phyloP scores from a whole-genome alignment of 2,329 filamentous ascomycete species.

The Venturia oleaginea region DNA sequence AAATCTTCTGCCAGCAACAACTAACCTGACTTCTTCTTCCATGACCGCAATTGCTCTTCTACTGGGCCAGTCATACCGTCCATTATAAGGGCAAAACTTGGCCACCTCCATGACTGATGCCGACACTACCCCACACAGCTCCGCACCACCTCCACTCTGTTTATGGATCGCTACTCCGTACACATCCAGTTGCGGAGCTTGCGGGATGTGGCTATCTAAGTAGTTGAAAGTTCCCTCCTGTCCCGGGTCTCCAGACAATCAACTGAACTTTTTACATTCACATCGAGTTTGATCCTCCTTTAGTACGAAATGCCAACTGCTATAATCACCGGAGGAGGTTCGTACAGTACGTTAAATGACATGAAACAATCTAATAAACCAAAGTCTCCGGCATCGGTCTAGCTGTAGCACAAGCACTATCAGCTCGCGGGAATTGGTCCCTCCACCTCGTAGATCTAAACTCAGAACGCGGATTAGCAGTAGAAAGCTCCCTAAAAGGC shows the following conservation, averaged over 20 bases:
- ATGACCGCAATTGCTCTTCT: neutral
- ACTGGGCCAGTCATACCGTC: neutral
- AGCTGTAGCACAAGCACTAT: slow-evolving; percentile 19
- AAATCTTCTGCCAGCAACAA: neutral
- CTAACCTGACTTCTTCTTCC: neutral
- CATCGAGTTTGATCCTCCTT: too few relatives aligned
- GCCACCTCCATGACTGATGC: neutral
- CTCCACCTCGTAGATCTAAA: slow-evolving; percentile 17
- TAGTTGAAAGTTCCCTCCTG: too few relatives aligned
- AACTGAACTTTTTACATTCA: too few relatives aligned
- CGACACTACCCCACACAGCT: neutral
- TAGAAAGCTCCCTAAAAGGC: neutral
- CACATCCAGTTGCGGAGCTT: neutral
- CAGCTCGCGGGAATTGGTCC: slow-evolving; percentile 18
- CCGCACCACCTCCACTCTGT: neutral
- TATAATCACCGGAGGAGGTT: slow-evolving; percentile 14
- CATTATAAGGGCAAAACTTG: neutral
- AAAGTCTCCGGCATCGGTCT: slow-evolving; percentile 21
- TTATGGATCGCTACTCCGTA: neutral
- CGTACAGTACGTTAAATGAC: neutral
- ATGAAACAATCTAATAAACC: slow-evolving; percentile 1
- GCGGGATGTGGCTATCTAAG: too few relatives aligned
- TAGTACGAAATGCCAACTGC: neutral
- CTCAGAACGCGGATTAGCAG: slow-evolving; percentile 4
- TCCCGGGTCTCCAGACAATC: too few relatives aligned